Conservation (phyloP, 2,329 filamentous ascomycete species). For the Cytospora schulzeri region DNA sequence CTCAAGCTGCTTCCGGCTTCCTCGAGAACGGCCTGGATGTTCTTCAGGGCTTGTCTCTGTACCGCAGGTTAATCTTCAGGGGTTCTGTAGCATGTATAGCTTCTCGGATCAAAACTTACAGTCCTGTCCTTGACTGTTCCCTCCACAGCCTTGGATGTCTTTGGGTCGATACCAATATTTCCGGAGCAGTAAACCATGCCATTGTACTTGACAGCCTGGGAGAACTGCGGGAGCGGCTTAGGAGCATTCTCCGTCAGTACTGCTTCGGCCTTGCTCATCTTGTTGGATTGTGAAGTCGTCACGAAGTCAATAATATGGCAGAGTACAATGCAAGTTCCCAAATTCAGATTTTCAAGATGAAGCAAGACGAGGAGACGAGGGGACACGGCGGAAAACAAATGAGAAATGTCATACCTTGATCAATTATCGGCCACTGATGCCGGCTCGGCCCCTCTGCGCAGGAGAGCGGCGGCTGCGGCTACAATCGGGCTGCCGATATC, state of each 20-base stretch:
- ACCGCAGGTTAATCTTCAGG: conserved; percentile 15
- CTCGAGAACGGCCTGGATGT: conserved; percentile 60
- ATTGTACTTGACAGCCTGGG: conserved; percentile 62
- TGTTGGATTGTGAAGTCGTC: not conserved
- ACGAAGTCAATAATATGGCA: not conserved
- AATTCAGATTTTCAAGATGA: not conserved
- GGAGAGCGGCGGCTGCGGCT: conserved; percentile 1
- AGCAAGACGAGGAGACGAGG: not conserved
- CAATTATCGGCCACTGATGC: not conserved
- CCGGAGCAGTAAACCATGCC: conserved; percentile 74
- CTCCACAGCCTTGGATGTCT: conserved; percentile 55
- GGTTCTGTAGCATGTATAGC: too few species aligned
- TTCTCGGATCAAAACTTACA: conserved; percentile 39
- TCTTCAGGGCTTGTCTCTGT: conserved; percentile 58
- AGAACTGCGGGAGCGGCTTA: conserved; percentile 57
- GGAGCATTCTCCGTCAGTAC: conserved; percentile 52
- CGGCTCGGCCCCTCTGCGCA: not conserved
- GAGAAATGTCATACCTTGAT: not conserved
- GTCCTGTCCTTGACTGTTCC: conserved; percentile 57
- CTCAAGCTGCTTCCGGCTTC: conserved; percentile 60
- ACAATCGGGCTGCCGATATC: conserved; percentile 16
- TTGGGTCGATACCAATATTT: conserved; percentile 58
- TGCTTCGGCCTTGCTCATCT: conserved; percentile 31
- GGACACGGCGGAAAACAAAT: not conserved
- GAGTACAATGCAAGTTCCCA: not conserved